Conservation (phyloP, 2,329 filamentous ascomycete genomes). For the Talaromyces sp. region DNA sequence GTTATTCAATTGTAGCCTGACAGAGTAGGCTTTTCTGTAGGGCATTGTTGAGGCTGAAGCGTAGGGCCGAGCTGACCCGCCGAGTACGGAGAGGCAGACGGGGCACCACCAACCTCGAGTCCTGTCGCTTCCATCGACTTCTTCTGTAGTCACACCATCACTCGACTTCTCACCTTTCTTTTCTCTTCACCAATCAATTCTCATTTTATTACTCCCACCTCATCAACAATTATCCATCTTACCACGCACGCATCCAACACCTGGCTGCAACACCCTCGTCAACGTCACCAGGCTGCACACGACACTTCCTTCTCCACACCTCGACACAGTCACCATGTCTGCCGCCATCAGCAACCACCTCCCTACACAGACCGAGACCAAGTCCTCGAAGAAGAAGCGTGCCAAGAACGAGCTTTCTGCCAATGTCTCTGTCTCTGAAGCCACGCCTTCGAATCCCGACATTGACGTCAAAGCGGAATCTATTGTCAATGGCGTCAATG, state of each 20-base stretch:
- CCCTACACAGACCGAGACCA: conserved; percentile 59
- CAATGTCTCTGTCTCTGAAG: conserved; percentile 34
- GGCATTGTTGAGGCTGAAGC: conserved; percentile 1
- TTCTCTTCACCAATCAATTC: neutral
- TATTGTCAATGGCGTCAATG: conserved; percentile 46
- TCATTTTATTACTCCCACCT: neutral
- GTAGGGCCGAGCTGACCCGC: neutral
- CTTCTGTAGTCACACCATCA: conserved; percentile 10
- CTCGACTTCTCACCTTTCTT: neutral
- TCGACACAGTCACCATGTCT: conserved; percentile 51
- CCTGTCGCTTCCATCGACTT: conserved; percentile 18
- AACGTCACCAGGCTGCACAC: conserved; percentile 1
- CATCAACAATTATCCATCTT: neutral
- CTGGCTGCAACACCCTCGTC: neutral
- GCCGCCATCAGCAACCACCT: conserved; percentile 65
- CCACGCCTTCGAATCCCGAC: conserved; percentile 27
- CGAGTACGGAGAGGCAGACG: conserved; percentile 6
- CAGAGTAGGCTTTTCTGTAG: neutral
- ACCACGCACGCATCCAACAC: neutral
- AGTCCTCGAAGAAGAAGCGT: conserved; percentile 66
- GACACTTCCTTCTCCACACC: conserved; percentile 8
- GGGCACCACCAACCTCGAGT: conserved; percentile 8
- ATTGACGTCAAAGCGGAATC: conserved; percentile 37
- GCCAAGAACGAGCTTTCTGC: conserved; percentile 49
- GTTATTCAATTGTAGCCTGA: neutral